Conservation (phyloP, 2,329 filamentous ascomycete genomes). For the Diplocarpon rosae region DNA sequence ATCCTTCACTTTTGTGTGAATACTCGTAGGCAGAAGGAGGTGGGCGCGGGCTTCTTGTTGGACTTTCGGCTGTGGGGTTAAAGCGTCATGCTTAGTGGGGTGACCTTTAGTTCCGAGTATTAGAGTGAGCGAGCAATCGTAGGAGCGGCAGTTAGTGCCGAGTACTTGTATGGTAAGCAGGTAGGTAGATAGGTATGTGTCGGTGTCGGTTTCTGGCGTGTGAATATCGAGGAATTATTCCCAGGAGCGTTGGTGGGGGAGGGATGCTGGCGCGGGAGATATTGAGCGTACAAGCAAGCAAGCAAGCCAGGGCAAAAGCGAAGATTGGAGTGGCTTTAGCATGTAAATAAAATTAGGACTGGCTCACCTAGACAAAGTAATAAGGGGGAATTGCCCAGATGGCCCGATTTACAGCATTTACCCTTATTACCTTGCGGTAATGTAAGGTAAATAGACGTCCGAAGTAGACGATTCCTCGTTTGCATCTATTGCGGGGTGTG, state of each 20-base stretch:
- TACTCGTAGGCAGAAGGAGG: constrained; percentile 8
- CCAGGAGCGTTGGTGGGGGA: no score
- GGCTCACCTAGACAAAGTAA: background rate
- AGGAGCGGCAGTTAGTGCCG: background rate
- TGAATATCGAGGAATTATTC: background rate
- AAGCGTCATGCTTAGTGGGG: constrained; percentile 16
- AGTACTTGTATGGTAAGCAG: background rate
- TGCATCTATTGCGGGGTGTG: no score
- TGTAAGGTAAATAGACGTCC: no score
- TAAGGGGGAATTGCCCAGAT: background rate
- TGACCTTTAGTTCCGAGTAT: background rate
- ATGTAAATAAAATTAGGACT: background rate
- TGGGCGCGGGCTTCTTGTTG: constrained; percentile 8
- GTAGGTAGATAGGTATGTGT: background rate
- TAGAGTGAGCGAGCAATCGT: background rate
- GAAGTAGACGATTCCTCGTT: no score
- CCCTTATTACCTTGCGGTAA: no score
- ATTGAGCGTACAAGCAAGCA: background rate
- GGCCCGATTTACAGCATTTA: no score
- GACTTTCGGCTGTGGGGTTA: constrained; percentile 15
- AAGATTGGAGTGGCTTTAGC: background rate
- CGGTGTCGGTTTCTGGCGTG: background rate
- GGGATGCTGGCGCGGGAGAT: no score
- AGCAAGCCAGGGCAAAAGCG: background rate
- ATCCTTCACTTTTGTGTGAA: constrained; percentile 16